Evolutionary conservation across 495 filamentous ascomycete genomes (phyloP).

Genomic region (Bacidia gigantensis): DNA sequence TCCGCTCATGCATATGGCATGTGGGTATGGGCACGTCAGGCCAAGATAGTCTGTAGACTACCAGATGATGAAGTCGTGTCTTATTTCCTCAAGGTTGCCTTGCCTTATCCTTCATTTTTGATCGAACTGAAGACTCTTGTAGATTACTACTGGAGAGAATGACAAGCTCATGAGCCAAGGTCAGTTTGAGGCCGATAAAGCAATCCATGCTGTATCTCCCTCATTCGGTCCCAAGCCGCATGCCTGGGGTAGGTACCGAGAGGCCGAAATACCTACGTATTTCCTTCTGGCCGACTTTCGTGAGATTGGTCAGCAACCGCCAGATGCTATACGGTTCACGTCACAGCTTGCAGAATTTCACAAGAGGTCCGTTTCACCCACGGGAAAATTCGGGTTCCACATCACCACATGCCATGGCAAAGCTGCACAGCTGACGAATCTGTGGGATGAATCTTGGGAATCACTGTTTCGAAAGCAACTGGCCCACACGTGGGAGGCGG

Average conservation of each 20-base stretch:
- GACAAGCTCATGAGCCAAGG: constrained; percentile 26
- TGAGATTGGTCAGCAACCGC: neutral
- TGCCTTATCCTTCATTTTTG: neutral
- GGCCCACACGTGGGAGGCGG: constrained; percentile 18
- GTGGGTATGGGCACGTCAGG: constrained; percentile 22
- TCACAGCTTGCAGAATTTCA: constrained; percentile 30
- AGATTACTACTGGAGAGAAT: constrained; percentile 2
- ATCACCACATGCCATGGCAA: constrained; percentile 32
- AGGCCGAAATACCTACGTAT: neutral
- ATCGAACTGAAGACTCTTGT: neutral
- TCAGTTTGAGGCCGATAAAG: constrained; percentile 33
- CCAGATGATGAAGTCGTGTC: constrained; percentile 14
- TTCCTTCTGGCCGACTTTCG: constrained; percentile 1
- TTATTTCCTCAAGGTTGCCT: constrained; percentile 27
- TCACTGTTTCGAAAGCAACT: constrained; percentile 28
- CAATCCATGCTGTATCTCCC: constrained; percentile 27
- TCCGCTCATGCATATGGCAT: constrained; percentile 7
- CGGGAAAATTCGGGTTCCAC: constrained; percentile 41
- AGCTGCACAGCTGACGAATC: constrained; percentile 21
- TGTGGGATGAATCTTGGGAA: constrained; percentile 29
- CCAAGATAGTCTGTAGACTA: constrained; percentile 21
- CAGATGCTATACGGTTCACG: neutral
- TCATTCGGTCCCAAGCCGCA: constrained; percentile 33
- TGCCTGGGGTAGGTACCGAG: constrained; percentile 29
- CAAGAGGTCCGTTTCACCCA: constrained; percentile 26